Conservation (phyloP, 495 filamentous ascomycete species). For the Extremus antarcticus region DNA sequence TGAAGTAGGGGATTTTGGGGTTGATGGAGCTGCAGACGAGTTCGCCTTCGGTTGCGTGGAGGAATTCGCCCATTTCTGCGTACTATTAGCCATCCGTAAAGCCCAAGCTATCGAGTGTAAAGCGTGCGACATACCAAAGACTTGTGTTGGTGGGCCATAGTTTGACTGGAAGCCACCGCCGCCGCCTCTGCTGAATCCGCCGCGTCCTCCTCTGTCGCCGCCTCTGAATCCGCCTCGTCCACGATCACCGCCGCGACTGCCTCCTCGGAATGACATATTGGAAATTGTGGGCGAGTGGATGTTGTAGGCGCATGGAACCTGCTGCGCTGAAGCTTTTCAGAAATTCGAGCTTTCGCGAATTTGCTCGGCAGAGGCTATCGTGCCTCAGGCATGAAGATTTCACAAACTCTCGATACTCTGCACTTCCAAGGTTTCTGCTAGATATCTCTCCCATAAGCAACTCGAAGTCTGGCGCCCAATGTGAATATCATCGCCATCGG, state of each 20-base stretch:
- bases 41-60: constrained; percentile 92
- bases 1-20: constrained; percentile 96
- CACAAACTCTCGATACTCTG: no score
- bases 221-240: constrained; percentile 25
- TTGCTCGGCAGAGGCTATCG: no score
- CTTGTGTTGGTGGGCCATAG: constrained; percentile 50
- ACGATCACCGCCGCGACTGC: constrained; percentile 27
- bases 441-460: no score
- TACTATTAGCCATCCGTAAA: not conserved
- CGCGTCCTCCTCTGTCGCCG: constrained; percentile 27
- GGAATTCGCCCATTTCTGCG: constrained; percentile 79
- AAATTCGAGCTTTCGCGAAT: not conserved
- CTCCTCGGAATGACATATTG: constrained; percentile 20
- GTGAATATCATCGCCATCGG: no score
- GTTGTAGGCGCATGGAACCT: not conserved
- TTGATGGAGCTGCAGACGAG: constrained; percentile 91
- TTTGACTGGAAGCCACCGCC: constrained; percentile 53
- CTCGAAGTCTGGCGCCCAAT: no score
- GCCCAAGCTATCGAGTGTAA: not conserved
- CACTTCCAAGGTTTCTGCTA: no score
- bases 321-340: no score
- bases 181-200: constrained; percentile 17
- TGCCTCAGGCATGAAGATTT: no score
- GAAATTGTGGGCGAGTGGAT: not conserved
- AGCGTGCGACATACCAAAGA: not conserved